Percentiles rank a stretch among this genome's conserved stretches.
These are phyloP conservation scores for Calycina herbarum DNA, from an alignment of 2,329 filamentous ascomycete species.

Conservation along the genomic window DNA sequence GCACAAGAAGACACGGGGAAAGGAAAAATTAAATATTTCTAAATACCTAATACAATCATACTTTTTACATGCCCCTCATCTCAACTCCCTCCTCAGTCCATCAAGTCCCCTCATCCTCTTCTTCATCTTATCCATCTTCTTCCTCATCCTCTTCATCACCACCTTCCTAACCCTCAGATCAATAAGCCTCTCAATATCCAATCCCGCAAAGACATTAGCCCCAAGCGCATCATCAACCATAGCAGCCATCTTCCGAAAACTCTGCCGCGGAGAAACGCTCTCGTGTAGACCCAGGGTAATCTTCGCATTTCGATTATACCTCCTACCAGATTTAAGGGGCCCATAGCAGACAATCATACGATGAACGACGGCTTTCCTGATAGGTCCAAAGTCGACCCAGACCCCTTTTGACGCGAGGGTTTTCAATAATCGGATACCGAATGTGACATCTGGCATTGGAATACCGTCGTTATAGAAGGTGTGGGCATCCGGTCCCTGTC, in stretches of 20 bases:
- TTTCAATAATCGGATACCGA: slow-evolving; percentile 33
- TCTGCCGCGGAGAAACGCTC: background rate
- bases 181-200: background rate
- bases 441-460: slow-evolving; percentile 21
- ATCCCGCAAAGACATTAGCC: slow-evolving; percentile 4
- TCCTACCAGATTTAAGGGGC: slow-evolving; percentile 23
- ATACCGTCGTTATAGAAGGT: background rate
- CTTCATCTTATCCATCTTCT: no score
- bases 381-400: slow-evolving; percentile 19
- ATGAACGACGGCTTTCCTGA: slow-evolving; percentile 28
- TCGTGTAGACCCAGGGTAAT: slow-evolving; percentile 9
- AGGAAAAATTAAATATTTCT: no score
- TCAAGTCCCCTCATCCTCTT: no score
- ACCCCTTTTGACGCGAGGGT: slow-evolving; percentile 25
- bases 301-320: slow-evolving; percentile 25
- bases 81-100: no score
- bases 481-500: background rate
- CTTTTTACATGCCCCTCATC: no score
- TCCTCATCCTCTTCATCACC: no score
- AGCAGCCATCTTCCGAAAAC: slow-evolving; percentile 14
- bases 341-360: slow-evolving; percentile 34
- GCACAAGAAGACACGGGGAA: no score
- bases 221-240: slow-evolving; percentile 31
- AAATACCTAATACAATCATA: no score
- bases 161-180: background rate